Evolutionary conservation across 768 basidiomycete genomes (phyloP).

Genomic region (Tremella yokohamensis): DNA sequence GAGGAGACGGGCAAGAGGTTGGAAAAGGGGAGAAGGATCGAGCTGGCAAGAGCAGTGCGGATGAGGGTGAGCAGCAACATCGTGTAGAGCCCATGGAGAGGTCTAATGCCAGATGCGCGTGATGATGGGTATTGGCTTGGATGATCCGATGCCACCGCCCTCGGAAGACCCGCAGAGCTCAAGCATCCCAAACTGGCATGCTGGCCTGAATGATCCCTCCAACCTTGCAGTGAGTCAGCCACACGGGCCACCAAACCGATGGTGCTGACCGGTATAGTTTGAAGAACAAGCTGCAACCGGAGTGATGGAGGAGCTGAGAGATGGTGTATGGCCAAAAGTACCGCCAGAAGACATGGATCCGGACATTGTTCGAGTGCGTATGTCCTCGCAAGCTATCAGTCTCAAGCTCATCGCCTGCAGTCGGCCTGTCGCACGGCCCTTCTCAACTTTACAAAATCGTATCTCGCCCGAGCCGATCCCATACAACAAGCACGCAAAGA

Average conservation of each 20-base stretch:
- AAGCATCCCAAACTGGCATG: conserved; percentile 7
- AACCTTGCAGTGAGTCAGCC: neutral
- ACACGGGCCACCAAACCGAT: neutral
- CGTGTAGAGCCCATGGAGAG: neutral
- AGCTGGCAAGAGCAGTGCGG: conserved; percentile 19
- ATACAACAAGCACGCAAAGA: conserved; percentile 27
- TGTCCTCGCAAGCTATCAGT: neutral
- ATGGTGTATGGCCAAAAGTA: conserved; percentile 8
- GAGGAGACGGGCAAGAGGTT: conserved; percentile 34
- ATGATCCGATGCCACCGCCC: conserved; percentile 22
- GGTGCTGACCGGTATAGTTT: neutral
- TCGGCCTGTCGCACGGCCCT: conserved; percentile 32
- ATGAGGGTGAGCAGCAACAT: conserved; percentile 17
- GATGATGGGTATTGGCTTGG: conserved; percentile 12
- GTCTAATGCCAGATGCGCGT: conserved; percentile 12
- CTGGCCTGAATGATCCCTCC: neutral
- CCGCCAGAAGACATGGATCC: conserved; percentile 17
- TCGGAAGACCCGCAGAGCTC: neutral
- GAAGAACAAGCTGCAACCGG: neutral
- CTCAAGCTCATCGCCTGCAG: neutral
- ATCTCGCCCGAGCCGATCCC: conserved; percentile 37
- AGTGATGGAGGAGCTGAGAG: neutral
- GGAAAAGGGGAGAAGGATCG: conserved; percentile 25
- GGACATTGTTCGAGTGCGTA: conserved; percentile 19
- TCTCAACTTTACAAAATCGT: conserved; percentile 39